A percentile compares a stretch with the other conserved stretches of the same genome.
These are phyloP conservation scores for Lunularia cruciata DNA, from an alignment of 225 moss, liverwort and hornwort genomes.

Conservation along the genomic window DNA sequence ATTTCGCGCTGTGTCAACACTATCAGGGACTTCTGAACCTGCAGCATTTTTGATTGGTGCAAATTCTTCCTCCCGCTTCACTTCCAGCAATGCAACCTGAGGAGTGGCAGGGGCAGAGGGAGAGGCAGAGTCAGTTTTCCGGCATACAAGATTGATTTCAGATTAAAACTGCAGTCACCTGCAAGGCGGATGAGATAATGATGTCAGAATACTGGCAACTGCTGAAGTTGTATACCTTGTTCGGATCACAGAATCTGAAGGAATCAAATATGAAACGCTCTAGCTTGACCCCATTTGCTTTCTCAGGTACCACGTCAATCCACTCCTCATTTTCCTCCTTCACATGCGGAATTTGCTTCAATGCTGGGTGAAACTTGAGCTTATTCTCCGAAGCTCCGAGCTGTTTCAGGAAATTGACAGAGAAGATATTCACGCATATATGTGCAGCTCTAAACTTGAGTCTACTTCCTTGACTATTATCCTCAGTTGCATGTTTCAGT, in stretches of 20 bases:
- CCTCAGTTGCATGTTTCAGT: conserved; percentile 53
- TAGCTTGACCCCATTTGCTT: conserved; percentile 80
- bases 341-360: conserved; percentile 58
- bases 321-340: conserved; percentile 35
- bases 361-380: conserved; percentile 66
- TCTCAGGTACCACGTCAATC: conserved; percentile 50
- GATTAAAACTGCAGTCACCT: background rate
- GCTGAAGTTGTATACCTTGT: conserved; percentile 56
- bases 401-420: conserved; percentile 56
- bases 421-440: conserved; percentile 80
- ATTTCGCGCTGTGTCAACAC: conserved; percentile 64
- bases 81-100: conserved; percentile 81
- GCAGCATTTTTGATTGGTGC: conserved; percentile 89
- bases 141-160: too few species aligned
- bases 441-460: conserved; percentile 66
- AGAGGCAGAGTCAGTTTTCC: too few species aligned
- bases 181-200: too few species aligned
- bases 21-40: conserved; percentile 61
- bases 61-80: conserved; percentile 81
- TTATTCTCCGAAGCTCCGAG: conserved; percentile 45
- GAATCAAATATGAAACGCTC: conserved; percentile 93
- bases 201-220: too few species aligned
- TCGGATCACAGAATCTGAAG: conserved; percentile 58
- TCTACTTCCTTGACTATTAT: conserved; percentile 10
- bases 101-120: background rate